These are phyloP conservation scores for Colletotrichum sp. DNA, from an alignment of 2,329 filamentous ascomycete genomes.

Conservation along the genomic window DNA sequence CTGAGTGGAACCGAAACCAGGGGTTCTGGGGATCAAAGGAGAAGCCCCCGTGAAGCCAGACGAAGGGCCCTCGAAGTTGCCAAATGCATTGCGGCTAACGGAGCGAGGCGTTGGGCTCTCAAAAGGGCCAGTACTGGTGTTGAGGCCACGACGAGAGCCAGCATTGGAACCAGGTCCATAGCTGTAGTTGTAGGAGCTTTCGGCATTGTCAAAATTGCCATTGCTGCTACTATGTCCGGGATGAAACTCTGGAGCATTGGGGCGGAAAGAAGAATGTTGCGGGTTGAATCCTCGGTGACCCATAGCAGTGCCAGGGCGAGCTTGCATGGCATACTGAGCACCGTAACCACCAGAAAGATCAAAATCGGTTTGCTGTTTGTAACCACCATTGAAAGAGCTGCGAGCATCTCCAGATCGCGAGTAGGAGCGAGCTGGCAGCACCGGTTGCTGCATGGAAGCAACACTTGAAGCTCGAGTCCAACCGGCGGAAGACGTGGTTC, in stretches of 20 bases:
- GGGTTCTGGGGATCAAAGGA: neutral
- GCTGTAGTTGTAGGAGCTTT: slow-evolving; percentile 3
- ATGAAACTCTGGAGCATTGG: slow-evolving; percentile 36
- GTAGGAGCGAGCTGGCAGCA: neutral
- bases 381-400: neutral
- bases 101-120: slow-evolving; percentile 11
- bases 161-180: neutral
- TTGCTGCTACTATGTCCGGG: slow-evolving; percentile 20
- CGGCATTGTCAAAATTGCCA: neutral
- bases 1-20: neutral
- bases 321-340: neutral
- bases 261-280: slow-evolving; percentile 28
- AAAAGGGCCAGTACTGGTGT: neutral
- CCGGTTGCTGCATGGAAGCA: neutral
- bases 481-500: slow-evolving; percentile 11
- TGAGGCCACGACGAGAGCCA: slow-evolving; percentile 7
- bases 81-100: neutral
- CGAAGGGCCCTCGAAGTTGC: neutral
- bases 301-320: slow-evolving; percentile 16
- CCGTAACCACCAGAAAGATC: neutral
- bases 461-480: slow-evolving; percentile 5
- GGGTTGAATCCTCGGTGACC: neutral
- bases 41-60: neutral
- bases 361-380: neutral
- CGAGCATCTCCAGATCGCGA: slow-evolving; percentile 1